These are phyloP conservation scores for Verticillium alfalfae DNA, from an alignment of 2,329 filamentous ascomycete species.

Conservation along the genomic window DNA sequence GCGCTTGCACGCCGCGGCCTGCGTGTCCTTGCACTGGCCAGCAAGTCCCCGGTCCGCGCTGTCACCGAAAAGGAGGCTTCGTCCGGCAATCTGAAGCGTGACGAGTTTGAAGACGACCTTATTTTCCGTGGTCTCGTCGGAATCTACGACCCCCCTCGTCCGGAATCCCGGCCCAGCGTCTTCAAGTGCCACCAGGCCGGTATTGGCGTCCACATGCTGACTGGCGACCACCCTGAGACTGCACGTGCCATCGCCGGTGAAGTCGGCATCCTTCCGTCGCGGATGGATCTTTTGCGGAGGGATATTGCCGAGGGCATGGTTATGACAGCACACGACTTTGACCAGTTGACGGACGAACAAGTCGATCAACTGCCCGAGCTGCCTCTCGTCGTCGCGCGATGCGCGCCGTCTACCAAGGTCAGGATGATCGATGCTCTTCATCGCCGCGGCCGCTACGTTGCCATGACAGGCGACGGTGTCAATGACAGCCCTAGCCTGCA, in stretches of 20 bases:
- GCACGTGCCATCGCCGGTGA: slow-evolving; percentile 55
- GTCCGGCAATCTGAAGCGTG: slow-evolving; percentile 27
- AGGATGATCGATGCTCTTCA: slow-evolving; percentile 72
- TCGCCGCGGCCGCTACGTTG: slow-evolving; percentile 54
- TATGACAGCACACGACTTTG: slow-evolving; percentile 60
- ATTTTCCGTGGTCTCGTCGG: slow-evolving; percentile 60
- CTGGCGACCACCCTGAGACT: slow-evolving; percentile 58
- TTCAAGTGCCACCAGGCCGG: slow-evolving; percentile 51
- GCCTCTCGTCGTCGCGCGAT: slow-evolving; percentile 65
- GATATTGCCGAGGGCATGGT: slow-evolving; percentile 52
- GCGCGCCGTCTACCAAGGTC: slow-evolving; percentile 65
- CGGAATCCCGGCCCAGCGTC: slow-evolving; percentile 51
- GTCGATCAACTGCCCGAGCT: slow-evolving; percentile 58
- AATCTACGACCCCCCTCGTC: slow-evolving; percentile 62
- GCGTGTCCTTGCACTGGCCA: slow-evolving; percentile 60
- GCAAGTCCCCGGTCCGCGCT: slow-evolving; percentile 5
- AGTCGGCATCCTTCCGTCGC: slow-evolving; percentile 50
- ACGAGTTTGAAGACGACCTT: slow-evolving; percentile 50
- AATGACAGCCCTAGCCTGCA: slow-evolving; percentile 66
- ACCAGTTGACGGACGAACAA: slow-evolving; percentile 54
- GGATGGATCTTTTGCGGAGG: slow-evolving; percentile 39
- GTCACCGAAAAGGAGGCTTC: slow-evolving; percentile 21
- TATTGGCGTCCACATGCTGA: slow-evolving; percentile 60
- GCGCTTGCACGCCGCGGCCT: slow-evolving; percentile 58
- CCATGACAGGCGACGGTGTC: slow-evolving; percentile 68